A percentile compares a stretch with the other conserved stretches of the same genome.
These are phyloP conservation scores for Amanita fuliginea DNA, from an alignment of 768 basidiomycete species.

Conservation along the genomic window DNA sequence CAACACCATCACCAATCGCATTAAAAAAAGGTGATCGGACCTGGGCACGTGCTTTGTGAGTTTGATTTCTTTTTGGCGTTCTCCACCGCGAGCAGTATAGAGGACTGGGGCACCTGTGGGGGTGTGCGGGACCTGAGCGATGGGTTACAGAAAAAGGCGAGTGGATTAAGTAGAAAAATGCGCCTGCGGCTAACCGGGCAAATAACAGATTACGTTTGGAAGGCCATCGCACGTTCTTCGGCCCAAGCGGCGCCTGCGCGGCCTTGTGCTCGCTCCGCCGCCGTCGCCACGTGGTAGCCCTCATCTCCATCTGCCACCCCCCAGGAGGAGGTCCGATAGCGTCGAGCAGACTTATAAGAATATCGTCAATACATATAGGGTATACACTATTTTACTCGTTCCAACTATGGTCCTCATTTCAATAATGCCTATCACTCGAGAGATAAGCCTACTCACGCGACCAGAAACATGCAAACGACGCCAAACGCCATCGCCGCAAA, in stretches of 20 bases:
- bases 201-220: slow-evolving; percentile 18
- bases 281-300: not conserved
- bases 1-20: not conserved
- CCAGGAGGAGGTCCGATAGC: not conserved
- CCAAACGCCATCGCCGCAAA: slow-evolving; percentile 89
- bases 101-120: not conserved
- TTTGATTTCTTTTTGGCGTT: not conserved
- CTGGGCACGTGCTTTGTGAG: not conserved
- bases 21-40: slow-evolving; percentile 1
- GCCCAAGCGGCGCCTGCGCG: slow-evolving; percentile 15
- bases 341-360: not conserved
- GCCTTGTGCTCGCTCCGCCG: not conserved
- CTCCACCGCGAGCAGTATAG: not conserved
- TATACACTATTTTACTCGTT: slow-evolving; percentile 42
- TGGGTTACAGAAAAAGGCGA: not conserved
- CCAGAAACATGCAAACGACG: slow-evolving; percentile 84
- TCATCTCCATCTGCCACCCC: not conserved
- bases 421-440: not conserved
- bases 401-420: slow-evolving; percentile 36
- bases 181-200: slow-evolving; percentile 14
- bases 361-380: slow-evolving; percentile 1
- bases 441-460: slow-evolving; percentile 56
- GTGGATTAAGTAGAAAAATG: slow-evolving; percentile 13
- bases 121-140: not conserved
- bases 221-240: slow-evolving; percentile 43